Evolutionary conservation across 1,139 yeast species (phyloP).

Genomic region (Blastobotrys capitulatus): DNA sequence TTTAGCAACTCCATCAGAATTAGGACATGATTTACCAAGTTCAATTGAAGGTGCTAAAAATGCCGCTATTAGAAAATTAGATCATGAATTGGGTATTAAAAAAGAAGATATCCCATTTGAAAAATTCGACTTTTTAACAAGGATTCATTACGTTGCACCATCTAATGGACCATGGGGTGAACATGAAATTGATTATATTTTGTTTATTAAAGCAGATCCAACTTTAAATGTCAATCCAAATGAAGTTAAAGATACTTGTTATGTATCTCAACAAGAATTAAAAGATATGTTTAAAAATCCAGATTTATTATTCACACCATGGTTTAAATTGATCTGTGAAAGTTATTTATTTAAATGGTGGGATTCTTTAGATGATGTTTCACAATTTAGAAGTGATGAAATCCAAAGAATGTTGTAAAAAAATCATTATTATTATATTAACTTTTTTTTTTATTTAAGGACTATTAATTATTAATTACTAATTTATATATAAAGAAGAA

Average conservation of each 20-base stretch:
- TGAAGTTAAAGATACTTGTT: slow-evolving; percentile 78
- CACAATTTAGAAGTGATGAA: slow-evolving; percentile 35
- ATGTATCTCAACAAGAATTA: slow-evolving; percentile 64
- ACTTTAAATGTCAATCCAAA: slow-evolving; percentile 49
- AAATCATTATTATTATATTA: background rate
- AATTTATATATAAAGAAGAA: no score
- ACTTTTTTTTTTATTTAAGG: background rate
- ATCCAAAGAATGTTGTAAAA: slow-evolving; percentile 24
- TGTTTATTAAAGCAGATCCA: slow-evolving; percentile 65
- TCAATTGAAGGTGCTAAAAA: slow-evolving; percentile 74
- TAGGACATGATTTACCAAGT: slow-evolving; percentile 55
- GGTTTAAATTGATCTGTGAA: slow-evolving; percentile 96
- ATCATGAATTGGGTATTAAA: slow-evolving; percentile 89
- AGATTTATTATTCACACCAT: slow-evolving; percentile 75
- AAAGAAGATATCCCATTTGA: slow-evolving; percentile 51
- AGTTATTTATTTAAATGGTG: slow-evolving; percentile 92
- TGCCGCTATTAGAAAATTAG: slow-evolving; percentile 89
- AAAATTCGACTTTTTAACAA: slow-evolving; percentile 74
- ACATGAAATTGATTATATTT: slow-evolving; percentile 93
- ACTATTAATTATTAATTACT: background rate
- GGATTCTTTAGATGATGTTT: slow-evolving; percentile 59
- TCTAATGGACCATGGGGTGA: slow-evolving; percentile 91
- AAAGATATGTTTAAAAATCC: slow-evolving; percentile 68
- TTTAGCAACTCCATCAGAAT: slow-evolving; percentile 71
- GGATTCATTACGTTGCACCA: slow-evolving; percentile 93